Conservation (phyloP, 1,284 basidiomycete species). For the Ceratorhiza oryzae-sativae region DNA sequence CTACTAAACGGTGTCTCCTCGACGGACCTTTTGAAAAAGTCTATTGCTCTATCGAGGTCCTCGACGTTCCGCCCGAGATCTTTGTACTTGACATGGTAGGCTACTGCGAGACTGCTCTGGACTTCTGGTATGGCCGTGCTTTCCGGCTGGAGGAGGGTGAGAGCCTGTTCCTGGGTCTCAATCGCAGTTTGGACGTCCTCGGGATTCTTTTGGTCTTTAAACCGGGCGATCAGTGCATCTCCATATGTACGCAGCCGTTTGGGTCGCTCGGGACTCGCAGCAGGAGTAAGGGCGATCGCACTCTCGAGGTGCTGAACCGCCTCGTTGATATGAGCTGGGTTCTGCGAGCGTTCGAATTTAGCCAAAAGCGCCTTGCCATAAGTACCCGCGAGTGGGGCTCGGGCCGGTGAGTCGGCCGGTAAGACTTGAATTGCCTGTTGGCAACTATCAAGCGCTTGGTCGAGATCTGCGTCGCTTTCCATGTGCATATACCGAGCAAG, state of each 20-base stretch:
- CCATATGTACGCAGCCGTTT: conserved; percentile 21
- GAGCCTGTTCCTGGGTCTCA: background rate
- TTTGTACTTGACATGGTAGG: conserved; percentile 15
- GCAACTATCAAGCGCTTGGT: background rate
- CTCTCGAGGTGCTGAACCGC: background rate
- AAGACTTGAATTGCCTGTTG: background rate
- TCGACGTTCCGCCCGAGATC: background rate
- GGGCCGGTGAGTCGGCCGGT: conserved; percentile 4
- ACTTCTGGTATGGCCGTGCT: background rate
- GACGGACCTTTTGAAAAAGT: conserved; percentile 18
- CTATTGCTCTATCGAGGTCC: conserved; percentile 21
- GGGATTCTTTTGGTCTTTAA: background rate
- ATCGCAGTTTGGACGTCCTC: conserved; percentile 9
- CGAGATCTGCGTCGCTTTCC: background rate
- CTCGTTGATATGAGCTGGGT: background rate
- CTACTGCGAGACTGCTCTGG: conserved; percentile 11
- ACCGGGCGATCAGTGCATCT: conserved; percentile 19
- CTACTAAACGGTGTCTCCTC: conserved; percentile 20
- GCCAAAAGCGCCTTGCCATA: conserved; percentile 10
- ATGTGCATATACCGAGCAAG: conserved; percentile 8
- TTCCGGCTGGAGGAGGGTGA: conserved; percentile 1
- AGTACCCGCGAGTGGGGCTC: background rate
- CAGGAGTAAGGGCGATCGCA: background rate
- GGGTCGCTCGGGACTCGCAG: conserved; percentile 21
- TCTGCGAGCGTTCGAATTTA: background rate